These are phyloP conservation scores for Venturia pyrina DNA, from an alignment of 2,329 filamentous ascomycete genomes.

Conservation along the genomic window DNA sequence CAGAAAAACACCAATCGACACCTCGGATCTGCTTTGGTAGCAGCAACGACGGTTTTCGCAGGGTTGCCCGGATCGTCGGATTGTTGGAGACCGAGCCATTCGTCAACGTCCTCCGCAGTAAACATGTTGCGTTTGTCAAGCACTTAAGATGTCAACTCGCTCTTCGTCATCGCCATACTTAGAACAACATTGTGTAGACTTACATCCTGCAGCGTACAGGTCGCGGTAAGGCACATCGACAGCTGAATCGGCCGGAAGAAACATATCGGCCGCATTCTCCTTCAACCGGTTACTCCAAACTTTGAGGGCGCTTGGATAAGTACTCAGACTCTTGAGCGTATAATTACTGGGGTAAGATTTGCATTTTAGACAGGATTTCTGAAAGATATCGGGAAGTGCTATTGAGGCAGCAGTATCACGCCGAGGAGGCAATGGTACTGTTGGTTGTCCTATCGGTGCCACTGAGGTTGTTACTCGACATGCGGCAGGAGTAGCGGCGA, in stretches of 20 bases:
- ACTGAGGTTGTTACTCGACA: too few relatives aligned
- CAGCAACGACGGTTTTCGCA: too few relatives aligned
- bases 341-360: background rate
- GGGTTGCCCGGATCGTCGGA: too few relatives aligned
- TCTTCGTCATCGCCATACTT: too few relatives aligned
- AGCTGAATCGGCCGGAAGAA: background rate
- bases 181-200: too few relatives aligned
- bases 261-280: background rate
- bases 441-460: too few relatives aligned
- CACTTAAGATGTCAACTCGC: background rate
- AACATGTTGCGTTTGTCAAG: background rate
- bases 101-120: background rate
- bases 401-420: too few relatives aligned
- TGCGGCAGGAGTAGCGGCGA: too few relatives aligned
- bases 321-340: background rate
- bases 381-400: background rate
- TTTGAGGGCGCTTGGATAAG: background rate
- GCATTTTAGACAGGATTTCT: background rate
- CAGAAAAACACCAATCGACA: too few relatives aligned
- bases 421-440: too few relatives aligned
- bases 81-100: background rate
- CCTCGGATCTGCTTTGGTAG: slow-evolving; percentile 17
- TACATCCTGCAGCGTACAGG: background rate
- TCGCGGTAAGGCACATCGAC: background rate
- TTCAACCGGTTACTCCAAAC: background rate